Conservation (phyloP, 345 rosid genomes). For the Salix arbutifolia region DNA sequence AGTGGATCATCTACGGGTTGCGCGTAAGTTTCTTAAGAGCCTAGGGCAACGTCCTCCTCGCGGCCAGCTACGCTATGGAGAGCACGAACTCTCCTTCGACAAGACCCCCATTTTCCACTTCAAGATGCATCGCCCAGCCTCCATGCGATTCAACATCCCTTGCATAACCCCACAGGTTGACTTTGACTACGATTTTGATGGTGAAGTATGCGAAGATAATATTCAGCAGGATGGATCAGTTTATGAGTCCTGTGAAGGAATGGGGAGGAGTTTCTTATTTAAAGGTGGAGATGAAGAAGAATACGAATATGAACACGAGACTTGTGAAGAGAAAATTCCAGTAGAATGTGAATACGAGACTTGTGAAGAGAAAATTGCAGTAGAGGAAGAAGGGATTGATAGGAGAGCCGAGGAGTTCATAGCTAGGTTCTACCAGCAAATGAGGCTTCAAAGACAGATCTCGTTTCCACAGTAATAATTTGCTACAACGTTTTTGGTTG, state of each 20-base stretch:
- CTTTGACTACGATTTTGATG: constrained; percentile 49
- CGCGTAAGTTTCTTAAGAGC: constrained; percentile 53
- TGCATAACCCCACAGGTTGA: constrained; percentile 61
- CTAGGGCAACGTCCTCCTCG: constrained; percentile 24
- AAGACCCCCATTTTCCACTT: constrained; percentile 67
- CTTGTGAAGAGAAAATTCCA: constrained; percentile 14
- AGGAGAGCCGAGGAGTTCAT: constrained; percentile 83
- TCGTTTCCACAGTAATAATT: constrained; percentile 37
- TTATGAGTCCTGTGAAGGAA: constrained; percentile 20
- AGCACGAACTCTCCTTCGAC: constrained; percentile 80
- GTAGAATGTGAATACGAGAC: constrained; percentile 11
- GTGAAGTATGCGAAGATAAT: background rate
- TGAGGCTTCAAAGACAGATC: constrained; percentile 79
- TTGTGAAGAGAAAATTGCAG: constrained; percentile 16
- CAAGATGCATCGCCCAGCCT: constrained; percentile 61
- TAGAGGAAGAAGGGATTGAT: constrained; percentile 68
- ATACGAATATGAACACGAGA: background rate
- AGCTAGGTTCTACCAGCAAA: constrained; percentile 61
- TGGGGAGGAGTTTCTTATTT: constrained; percentile 1
- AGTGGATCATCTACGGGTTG: constrained; percentile 45
- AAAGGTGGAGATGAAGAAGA: constrained; percentile 11
- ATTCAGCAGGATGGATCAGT: background rate
- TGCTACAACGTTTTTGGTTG: background rate
- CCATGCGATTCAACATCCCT: constrained; percentile 61
- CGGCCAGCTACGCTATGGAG: constrained; percentile 37